Base-by-base conservation (phyloP, 2,329 filamentous ascomycete genomes). In the Fusarium buxicola region DNA sequence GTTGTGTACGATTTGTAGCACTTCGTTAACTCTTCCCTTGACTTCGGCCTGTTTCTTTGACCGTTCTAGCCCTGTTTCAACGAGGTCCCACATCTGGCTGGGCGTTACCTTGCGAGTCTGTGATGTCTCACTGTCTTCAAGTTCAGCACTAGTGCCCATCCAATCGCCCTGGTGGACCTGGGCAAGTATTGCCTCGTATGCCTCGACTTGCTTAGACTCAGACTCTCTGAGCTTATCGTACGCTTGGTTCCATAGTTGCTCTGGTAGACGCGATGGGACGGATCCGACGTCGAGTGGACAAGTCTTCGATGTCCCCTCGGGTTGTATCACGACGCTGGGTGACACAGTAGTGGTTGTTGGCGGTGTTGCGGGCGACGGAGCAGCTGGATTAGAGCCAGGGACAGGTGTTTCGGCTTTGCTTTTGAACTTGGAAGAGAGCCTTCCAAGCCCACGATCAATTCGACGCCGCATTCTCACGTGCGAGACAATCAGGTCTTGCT, bases 101-200 rank as follows among this genome's bases (percentile, higher is more conserved):
- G 27, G 47, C 47, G 38, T 16, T 48, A 34, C 13, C 31, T 10
- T 28, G 21, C 21, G 21, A 21, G 21, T 21, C 6, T 31, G 31
- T 28, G n/a, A 48, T 59, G 2, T 34, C 39, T 27, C 52, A 27
- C 21, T 44, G 21, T 46, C 27, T 12, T 10, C 9, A 3, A 55
- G 18, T 9, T 8, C 10, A 3, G 27, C 5, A n/a, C 15, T 5
- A 10, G 12, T 30, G 10, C 11, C 15, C 7, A 1, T 9, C 4
- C 32, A 4, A 5, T 45, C 12, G 16, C 6, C 11, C 41, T 52
- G n/a, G 8, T 34, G 3, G n/a, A 69, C 58, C 34, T 58, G 34
- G 2, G 30, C n/a, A 4, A 70, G 39, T 2, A 71, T 51, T 25
- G 60, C 48, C 43, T 72, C 63, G 21, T 72, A 72, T 5, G 51